Evolutionary conservation across 257 asterid genomes (phyloP).

Genomic region (Paraleonurus japonicus): DNA sequence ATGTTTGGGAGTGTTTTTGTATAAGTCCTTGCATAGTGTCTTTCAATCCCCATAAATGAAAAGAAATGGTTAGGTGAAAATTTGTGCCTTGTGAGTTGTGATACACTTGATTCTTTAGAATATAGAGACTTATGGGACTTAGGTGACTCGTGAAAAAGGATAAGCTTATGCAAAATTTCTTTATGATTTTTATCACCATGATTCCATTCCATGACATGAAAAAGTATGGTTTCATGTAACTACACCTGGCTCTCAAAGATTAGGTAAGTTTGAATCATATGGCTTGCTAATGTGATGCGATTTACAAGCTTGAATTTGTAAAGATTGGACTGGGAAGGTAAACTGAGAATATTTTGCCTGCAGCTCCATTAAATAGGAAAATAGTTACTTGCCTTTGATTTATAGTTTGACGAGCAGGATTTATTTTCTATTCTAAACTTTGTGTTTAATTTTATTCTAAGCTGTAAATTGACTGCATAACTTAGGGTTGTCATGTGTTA

Average conservation of each 20-base stretch:
- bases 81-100: neutral
- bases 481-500: slow-evolving; percentile 24
- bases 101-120: neutral
- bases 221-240: neutral
- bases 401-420: neutral
- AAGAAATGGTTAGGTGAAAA: neutral
- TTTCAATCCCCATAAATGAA: slow-evolving; percentile 14
- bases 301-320: slow-evolving; percentile 14
- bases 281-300: neutral
- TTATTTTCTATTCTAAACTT: slow-evolving; percentile 13
- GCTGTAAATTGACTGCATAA: slow-evolving; percentile 19
- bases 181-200: neutral
- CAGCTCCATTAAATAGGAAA: slow-evolving; percentile 13
- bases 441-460: slow-evolving; percentile 12
- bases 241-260: neutral
- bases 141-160: neutral
- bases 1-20: neutral
- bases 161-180: slow-evolving; percentile 7
- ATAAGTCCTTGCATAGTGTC: neutral
- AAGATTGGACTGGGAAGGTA: neutral
- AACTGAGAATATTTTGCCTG: slow-evolving; percentile 6
- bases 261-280: neutral
- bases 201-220: neutral
- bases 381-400: neutral
- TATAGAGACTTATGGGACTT: slow-evolving; percentile 1